Conservation (phyloP, 1,139 yeast species). For the Saccharomyces hybrid region DNA sequence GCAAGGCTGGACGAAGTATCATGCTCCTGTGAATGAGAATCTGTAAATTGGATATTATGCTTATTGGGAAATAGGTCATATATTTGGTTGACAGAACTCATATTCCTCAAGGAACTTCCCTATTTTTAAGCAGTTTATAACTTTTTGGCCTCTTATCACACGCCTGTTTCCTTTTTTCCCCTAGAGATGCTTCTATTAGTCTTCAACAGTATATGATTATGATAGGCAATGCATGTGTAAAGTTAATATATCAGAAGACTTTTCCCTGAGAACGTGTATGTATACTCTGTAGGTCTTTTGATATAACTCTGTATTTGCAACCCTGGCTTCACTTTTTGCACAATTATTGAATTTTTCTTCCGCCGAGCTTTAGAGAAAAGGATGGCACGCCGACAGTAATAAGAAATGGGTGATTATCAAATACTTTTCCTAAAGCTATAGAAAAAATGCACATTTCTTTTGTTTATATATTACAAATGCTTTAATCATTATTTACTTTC, state of each 20-base stretch:
- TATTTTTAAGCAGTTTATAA: not conserved
- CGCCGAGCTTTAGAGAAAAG: not conserved
- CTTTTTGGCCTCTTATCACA: not conserved
- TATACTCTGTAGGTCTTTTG: not conserved
- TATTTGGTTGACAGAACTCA: not conserved
- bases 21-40: slow-evolving; percentile 1
- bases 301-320: not conserved
- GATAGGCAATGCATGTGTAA: not conserved
- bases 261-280: not conserved
- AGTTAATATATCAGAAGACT: not conserved
- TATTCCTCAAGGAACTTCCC: not conserved
- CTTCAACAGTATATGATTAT: not conserved
- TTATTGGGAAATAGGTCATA: slow-evolving; percentile 18
- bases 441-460: not conserved
- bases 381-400: not conserved
- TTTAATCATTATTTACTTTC: slow-evolving; percentile 12
- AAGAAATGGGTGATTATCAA: not conserved
- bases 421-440: not conserved
- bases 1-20: not conserved
- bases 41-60: slow-evolving; percentile 14
- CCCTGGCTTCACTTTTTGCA: not conserved
- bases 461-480: not conserved
- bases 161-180: not conserved
- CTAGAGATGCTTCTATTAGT: not conserved
- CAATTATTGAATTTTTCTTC: not conserved